phyloP scores from a whole-genome alignment of 176 grass and related monocot genomes.

The Cenchrus fungigraminus region DNA sequence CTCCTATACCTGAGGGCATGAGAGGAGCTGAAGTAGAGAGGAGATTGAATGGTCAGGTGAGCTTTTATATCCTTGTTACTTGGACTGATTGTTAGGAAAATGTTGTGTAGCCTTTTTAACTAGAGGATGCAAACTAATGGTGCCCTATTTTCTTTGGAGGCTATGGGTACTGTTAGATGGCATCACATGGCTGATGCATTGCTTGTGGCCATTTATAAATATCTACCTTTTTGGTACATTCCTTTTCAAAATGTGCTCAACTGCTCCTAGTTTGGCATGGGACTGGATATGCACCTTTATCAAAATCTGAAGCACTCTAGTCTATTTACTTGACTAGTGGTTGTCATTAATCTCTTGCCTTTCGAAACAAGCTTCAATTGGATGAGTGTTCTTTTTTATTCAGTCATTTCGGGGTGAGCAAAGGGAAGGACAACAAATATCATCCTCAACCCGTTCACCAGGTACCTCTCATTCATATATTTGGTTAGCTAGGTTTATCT shows the following conservation, averaged over 20 bases:
- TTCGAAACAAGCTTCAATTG: constrained; percentile 16
- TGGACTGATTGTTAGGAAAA: constrained; percentile 16
- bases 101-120: not conserved
- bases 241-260: not conserved
- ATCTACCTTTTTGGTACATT: not conserved
- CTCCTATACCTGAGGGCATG: constrained; percentile 80
- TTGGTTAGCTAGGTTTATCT: constrained; percentile 5
- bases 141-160: constrained; percentile 27
- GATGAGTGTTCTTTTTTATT: constrained; percentile 40
- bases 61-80: constrained; percentile 16
- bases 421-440: constrained; percentile 50
- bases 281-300: not conserved
- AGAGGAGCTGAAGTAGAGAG: constrained; percentile 78
- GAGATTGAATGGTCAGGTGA: constrained; percentile 67
- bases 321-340: not conserved
- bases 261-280: constrained; percentile 27
- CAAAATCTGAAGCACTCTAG: constrained; percentile 4
- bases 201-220: constrained; percentile 26
- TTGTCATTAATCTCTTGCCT: not conserved
- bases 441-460: constrained; percentile 49
- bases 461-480: constrained; percentile 47
- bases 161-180: constrained; percentile 14
- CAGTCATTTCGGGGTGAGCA: constrained; percentile 65
- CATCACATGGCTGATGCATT: constrained; percentile 21
- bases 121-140: constrained; percentile 11